Evolutionary conservation across 257 asterid species (phyloP), one percentile per base, ranked within the genome.

Genomic region (Solanum sitiens): DNA sequence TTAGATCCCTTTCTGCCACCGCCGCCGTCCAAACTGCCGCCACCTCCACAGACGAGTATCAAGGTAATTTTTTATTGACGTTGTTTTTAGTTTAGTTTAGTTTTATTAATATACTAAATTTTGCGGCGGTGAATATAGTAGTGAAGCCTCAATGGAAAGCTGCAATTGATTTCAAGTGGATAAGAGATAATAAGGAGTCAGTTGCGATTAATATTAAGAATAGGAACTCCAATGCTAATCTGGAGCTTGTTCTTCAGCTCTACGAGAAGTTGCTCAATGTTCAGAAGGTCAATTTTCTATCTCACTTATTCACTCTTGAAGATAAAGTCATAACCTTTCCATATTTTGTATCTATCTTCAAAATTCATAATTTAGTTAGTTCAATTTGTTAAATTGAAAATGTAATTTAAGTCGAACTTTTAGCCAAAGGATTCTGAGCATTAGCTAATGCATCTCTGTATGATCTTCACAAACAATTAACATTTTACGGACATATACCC

Each of bases 121-220:
- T 42, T 72, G 91, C 53, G 91, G 86, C 70, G 84, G 27, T 91
- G 86, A 85, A 88, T 95, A 96, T 14, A 89, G 90, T 68, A 90
- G 94, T 93, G 95, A 92, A 91, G 87, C 94, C 93, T 77, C 98
- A 95, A 80, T 97, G 99, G 99, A 97, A 92, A 92, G 99, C 99
- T 2, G 93, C 98, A 14, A 92, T 97, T 76, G 99, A 96, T 90
- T 97, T 94, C 89, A 96, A 97, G 94, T 94, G 98, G 98, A 94
- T 97, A 83, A 92, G 98, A 93, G 99, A 97, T 25, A 94, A 94
- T 89, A 93, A 93, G 91, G 99, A 96, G 74, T 97, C 90, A 0
- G 96, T 93, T 88, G 98, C 98, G 2, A 88, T 86, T 80, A 97
- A 96, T 89, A 93, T 96, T 59, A 91, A 86, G 90, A 93, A 91